These are phyloP conservation scores for Martensiomyces pterosporus DNA, from an alignment of 192 early-diverging fungal species.

Conservation along the genomic window DNA sequence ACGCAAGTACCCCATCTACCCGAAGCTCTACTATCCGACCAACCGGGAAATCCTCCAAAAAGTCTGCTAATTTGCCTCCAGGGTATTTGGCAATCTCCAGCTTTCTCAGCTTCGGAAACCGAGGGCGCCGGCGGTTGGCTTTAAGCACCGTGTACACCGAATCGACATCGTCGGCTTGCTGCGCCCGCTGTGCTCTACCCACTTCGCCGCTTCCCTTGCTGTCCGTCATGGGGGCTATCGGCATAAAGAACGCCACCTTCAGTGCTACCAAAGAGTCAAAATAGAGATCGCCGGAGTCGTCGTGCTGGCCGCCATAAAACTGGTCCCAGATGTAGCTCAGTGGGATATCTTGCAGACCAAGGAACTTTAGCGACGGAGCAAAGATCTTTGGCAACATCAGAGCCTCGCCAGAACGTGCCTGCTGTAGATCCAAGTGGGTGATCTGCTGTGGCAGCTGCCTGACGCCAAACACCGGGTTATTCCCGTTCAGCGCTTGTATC, in stretches of 20 bases:
- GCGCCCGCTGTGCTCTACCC: not conserved
- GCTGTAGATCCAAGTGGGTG: not conserved
- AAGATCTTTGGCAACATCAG: not conserved
- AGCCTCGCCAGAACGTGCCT: not conserved
- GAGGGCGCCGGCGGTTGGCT: not conserved
- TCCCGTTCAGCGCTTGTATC: not conserved
- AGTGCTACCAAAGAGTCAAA: not conserved
- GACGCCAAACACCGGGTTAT: not conserved
- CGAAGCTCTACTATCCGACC: not conserved
- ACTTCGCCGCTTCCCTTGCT: not conserved
- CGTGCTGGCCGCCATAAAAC: not conserved
- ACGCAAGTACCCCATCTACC: not conserved
- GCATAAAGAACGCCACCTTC: not conserved
- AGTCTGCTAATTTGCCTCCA: not conserved
- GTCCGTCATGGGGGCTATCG: not conserved
- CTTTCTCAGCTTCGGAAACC: not conserved
- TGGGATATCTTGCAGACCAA: not conserved
- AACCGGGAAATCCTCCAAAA: not conserved
- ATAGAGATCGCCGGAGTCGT: not conserved
- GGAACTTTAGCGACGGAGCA: not conserved
- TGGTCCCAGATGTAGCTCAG: not conserved
- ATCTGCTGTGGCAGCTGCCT: not conserved
- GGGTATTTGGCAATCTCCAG: not conserved
- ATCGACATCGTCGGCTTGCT: not conserved
- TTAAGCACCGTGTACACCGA: not conserved